Evolutionary conservation across 768 basidiomycete genomes (phyloP), one percentile per base, ranked within the genome.

Genomic region (Coprinellus micaceus): DNA sequence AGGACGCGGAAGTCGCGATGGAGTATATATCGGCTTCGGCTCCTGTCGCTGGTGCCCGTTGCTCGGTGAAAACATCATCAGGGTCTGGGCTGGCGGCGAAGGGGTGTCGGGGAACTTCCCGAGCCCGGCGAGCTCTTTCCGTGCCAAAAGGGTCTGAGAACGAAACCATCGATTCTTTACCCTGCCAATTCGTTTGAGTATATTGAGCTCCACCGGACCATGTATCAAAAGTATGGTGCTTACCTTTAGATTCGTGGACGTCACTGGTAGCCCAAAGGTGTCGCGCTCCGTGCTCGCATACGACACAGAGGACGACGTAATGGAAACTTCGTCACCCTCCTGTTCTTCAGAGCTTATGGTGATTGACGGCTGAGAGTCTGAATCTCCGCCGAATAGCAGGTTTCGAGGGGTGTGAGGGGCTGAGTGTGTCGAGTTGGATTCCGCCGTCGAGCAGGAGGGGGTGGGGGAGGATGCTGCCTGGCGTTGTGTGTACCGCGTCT

Each of bases 381-480:
- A 28, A 21, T 52, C n/a, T 6, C 40, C 29, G 19, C 29, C 24
- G 39, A 52, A 57, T 17, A 57, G n/a, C 9, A 41, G 50, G 11
- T 49, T 57, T n/a, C 44, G 41, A 4, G 56, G 56, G 12, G 56
- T 57, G 15, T 36, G 40, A 13, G 50, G 56, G 17, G 7, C 13
- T 33, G 55, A 57, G 12, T 43, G 48, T 6, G 49, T 57, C 2
- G 56, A 57, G 21, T 13, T 30, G 15, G 43, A 43, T 48, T 30
- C 51, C n/a, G 29, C 44, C 13, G 40, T 43, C 15, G 56, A 57
- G 43, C 29, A 36, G 4, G 51, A 57, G 10, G 49, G 49, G 13
- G 50, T 52, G n/a, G 56, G 56, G 6, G 56, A 57, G 30, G 56
- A 43, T n/a, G 51, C 43, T 4, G 40, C 25, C 22, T 3, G 43